A percentile compares a stretch with the other conserved stretches of the same genome.
Evolutionary conservation across 2,329 filamentous ascomycete species (phyloP).

Genomic region (Akanthomyces uredinophilus): DNA sequence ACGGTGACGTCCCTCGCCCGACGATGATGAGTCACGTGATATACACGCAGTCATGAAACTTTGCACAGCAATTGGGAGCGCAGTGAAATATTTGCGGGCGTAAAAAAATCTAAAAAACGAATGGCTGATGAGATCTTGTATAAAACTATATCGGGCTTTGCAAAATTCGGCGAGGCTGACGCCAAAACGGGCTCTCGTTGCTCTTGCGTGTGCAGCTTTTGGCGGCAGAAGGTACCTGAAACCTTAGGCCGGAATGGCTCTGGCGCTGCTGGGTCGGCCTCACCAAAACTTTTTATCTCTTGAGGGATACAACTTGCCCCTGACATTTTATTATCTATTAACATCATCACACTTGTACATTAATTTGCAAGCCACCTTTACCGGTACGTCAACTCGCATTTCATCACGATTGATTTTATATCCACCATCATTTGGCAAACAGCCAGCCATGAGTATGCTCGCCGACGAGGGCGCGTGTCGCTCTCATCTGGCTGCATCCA

Average conservation of each 20-base stretch:
- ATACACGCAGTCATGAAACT: neutral
- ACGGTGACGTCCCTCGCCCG: conserved; percentile 12
- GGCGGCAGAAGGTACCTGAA: conserved; percentile 24
- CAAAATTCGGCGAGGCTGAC: neutral
- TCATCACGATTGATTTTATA: neutral
- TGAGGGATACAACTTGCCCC: conserved; percentile 18
- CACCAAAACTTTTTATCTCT: conserved; percentile 27
- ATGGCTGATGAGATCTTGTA: accelerated
- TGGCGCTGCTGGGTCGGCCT: conserved; percentile 1
- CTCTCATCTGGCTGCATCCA: neutral
- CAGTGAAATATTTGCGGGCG: no score
- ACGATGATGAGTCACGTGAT: conserved; percentile 3
- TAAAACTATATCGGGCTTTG: neutral
- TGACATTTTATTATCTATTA: neutral
- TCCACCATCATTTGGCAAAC: neutral
- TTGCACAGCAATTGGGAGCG: neutral
- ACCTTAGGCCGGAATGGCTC: conserved; percentile 28
- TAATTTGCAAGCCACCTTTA: neutral
- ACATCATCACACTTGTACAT: conserved; percentile 11
- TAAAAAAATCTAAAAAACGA: neutral
- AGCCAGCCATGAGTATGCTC: neutral
- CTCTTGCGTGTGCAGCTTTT: neutral
- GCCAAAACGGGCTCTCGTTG: neutral
- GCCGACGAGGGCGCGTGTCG: neutral
- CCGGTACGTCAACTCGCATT: conserved; percentile 1